Conservation (phyloP, 106 monocot genomes). For the Agapanthus africanus region DNA sequence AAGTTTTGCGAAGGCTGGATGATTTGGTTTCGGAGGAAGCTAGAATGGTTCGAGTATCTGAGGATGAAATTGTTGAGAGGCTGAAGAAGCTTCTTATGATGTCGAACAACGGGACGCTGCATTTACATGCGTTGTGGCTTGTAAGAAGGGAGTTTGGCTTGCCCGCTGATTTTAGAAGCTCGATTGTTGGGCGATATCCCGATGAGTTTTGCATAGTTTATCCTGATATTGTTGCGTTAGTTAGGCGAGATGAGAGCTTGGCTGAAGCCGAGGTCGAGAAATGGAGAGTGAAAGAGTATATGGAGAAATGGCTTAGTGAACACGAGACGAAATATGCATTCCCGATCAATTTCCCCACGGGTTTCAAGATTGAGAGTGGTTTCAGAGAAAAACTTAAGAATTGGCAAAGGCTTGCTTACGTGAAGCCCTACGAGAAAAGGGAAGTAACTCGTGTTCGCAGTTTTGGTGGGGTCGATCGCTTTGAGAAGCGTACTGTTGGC, state of each 20-base stretch:
- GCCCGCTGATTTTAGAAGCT: conserved; percentile 48
- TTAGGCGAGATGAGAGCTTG: conserved; percentile 25
- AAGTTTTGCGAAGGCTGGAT: conserved; percentile 25
- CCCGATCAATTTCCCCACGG: conserved; percentile 69
- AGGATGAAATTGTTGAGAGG: conserved; percentile 16
- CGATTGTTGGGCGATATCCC: conserved; percentile 32
- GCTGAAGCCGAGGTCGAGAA: conserved; percentile 48
- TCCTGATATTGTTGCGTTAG: conserved; percentile 36
- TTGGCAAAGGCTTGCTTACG: conserved; percentile 72
- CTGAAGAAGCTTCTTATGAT: conserved; percentile 80
- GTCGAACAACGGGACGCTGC: conserved; percentile 28
- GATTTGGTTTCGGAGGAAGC: conserved; percentile 54
- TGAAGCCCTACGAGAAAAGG: conserved; percentile 57
- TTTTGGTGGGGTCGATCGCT: conserved; percentile 27
- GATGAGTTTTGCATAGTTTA: conserved; percentile 27
- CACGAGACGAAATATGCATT: conserved; percentile 75
- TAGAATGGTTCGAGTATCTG: conserved; percentile 11
- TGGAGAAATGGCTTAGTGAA: conserved; percentile 75
- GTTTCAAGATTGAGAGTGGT: conserved; percentile 58
- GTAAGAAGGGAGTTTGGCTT: conserved; percentile 67
- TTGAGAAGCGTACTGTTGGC: conserved; percentile 62
- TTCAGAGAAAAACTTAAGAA: conserved; percentile 60
- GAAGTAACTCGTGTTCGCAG: conserved; percentile 12
- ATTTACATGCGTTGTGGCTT: conserved; percentile 74
- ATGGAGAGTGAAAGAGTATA: conserved; percentile 70